These are phyloP conservation scores for Hansenula lynferdii DNA, from an alignment of 1,139 yeast genomes.

Conservation along the genomic window DNA sequence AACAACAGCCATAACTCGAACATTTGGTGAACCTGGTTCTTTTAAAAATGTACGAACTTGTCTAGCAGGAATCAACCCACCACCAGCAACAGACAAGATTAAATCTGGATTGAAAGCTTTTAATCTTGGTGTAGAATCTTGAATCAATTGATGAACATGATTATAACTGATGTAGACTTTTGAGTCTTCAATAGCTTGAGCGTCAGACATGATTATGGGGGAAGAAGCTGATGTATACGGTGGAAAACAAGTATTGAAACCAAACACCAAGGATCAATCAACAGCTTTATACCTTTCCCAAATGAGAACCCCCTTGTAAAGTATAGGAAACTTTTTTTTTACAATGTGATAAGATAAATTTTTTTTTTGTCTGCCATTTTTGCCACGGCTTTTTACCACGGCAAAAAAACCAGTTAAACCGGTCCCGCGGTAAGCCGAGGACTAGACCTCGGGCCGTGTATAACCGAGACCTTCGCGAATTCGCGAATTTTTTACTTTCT, in stretches of 20 bases:
- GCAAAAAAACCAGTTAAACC: neutral
- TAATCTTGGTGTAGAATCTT: conserved; percentile 70
- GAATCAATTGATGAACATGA: conserved; percentile 90
- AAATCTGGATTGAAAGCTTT: conserved; percentile 70
- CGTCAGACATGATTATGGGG: conserved; percentile 15
- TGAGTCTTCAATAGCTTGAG: conserved; percentile 16
- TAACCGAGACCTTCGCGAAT: neutral
- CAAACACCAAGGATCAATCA: neutral
- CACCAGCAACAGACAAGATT: conserved; percentile 88
- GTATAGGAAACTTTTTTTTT: no score
- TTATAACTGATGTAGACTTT: conserved; percentile 88
- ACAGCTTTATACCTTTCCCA: neutral
- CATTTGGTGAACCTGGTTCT: conserved; percentile 80
- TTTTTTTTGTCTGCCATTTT: neutral
- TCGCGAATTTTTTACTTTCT: neutral
- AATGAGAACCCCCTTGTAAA: neutral
- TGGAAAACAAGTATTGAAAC: neutral
- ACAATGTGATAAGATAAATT: neutral
- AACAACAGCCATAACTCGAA: conserved; percentile 92
- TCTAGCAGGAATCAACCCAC: conserved; percentile 96
- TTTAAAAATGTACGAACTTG: conserved; percentile 88
- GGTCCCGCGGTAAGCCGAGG: no score
- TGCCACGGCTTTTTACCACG: neutral
- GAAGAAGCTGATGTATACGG: neutral
- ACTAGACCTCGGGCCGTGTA: no score